A percentile compares a stretch with the other conserved stretches of the same genome.
phyloP scores from a whole-genome alignment of 140 eudicot species.

The Senecio squalidus region DNA sequence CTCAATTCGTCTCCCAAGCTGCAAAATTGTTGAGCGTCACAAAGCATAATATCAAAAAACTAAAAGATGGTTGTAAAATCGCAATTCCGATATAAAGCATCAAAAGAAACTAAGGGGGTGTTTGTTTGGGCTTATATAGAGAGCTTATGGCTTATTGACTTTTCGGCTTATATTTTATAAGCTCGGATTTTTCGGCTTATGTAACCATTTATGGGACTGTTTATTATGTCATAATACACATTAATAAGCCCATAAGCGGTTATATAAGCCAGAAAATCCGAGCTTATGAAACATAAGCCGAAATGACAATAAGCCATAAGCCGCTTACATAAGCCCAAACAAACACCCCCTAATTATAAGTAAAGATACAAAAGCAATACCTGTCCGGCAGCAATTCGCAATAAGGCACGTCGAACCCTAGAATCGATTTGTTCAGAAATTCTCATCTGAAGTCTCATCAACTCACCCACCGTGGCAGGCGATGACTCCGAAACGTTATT shows the following conservation, averaged over 20 bases:
- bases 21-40: constrained; percentile 22
- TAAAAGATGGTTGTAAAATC: not conserved
- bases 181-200: too few relatives aligned
- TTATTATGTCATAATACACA: too few relatives aligned
- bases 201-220: too few relatives aligned
- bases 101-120: not conserved
- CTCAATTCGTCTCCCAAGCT: constrained; percentile 90
- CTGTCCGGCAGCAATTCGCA: constrained; percentile 91
- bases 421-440: constrained; percentile 81
- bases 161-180: too few relatives aligned
- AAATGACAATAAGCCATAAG: too few relatives aligned
- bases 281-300: too few relatives aligned
- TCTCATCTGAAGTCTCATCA: constrained; percentile 86
- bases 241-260: too few relatives aligned
- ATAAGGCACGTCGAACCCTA: constrained; percentile 63
- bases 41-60: not conserved
- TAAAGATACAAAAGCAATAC: constrained; percentile 15
- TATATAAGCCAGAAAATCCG: too few relatives aligned
- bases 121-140: too few relatives aligned
- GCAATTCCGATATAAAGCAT: not conserved
- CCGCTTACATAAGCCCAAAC: too few relatives aligned
- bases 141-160: too few relatives aligned
- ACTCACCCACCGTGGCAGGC: constrained; percentile 57
- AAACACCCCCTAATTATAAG: too few relatives aligned
- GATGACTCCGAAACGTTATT: constrained; percentile 20